A percentile compares a stretch with the other conserved stretches of the same genome.
phyloP scores from a whole-genome alignment of 805 yeast species.

The Grigorovia transvaalensis region DNA sequence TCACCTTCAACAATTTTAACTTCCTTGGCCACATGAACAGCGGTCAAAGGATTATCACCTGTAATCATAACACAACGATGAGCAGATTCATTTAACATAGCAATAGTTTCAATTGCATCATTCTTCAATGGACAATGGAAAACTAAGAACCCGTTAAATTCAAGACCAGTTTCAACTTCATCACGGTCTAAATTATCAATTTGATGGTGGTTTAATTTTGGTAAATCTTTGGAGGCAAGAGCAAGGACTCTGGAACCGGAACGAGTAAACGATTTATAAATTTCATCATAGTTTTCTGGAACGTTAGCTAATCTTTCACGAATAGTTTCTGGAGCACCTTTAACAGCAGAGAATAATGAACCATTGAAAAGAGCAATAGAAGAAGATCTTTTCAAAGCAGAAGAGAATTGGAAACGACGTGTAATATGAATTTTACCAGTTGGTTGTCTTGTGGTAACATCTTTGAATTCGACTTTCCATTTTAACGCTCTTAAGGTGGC shows the following conservation, averaged over 20 bases:
- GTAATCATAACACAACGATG: slow-evolving; percentile 97
- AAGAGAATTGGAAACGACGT: slow-evolving; percentile 94
- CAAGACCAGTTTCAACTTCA: slow-evolving; percentile 60
- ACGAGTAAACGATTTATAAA: slow-evolving; percentile 83
- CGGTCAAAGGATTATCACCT: slow-evolving; percentile 97
- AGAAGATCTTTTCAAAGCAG: slow-evolving; percentile 92
- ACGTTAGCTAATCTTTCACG: slow-evolving; percentile 59
- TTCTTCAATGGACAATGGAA: slow-evolving; percentile 95
- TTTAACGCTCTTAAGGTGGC: slow-evolving; percentile 82
- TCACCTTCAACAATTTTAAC: slow-evolving; percentile 80
- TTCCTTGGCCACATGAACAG: slow-evolving; percentile 93
- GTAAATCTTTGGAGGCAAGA: slow-evolving; percentile 73
- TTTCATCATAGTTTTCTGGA: slow-evolving; percentile 74
- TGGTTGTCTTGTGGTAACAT: slow-evolving; percentile 44
- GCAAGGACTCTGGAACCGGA: slow-evolving; percentile 95
- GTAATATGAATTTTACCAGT: slow-evolving; percentile 51
- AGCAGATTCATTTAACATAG: slow-evolving; percentile 87
- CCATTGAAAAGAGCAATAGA: slow-evolving; percentile 55
- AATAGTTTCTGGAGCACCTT: slow-evolving; percentile 98
- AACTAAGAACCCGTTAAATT: slow-evolving; percentile 85
- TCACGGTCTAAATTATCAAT: slow-evolving; percentile 59
- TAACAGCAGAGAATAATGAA: slow-evolving; percentile 67
- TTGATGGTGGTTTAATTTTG: slow-evolving; percentile 38
- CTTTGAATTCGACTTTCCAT: slow-evolving; percentile 76
- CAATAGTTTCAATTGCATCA: slow-evolving; percentile 83